Conservation (phyloP, 805 yeast genomes). For the Wickerhamomyces hampshirensis region DNA sequence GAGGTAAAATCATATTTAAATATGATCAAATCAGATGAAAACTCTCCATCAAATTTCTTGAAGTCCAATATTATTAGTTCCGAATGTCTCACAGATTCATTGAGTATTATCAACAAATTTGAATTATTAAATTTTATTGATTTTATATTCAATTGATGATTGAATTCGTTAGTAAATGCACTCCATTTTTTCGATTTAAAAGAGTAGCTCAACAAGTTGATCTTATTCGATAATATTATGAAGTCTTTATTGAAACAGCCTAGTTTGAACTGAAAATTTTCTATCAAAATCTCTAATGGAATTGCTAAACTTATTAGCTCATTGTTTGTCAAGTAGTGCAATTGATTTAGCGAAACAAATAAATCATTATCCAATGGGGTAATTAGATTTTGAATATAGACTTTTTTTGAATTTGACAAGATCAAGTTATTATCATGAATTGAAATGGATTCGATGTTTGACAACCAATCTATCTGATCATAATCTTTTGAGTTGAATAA, state of each 20-base stretch:
- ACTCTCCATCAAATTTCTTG: constrained; percentile 11
- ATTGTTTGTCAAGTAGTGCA: neutral
- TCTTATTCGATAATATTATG: too few relatives aligned
- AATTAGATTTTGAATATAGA: constrained; percentile 7
- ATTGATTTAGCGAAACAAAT: neutral
- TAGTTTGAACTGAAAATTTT: too few relatives aligned
- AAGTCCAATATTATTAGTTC: constrained; percentile 24
- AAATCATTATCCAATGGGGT: neutral
- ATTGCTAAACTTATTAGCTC: neutral
- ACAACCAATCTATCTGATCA: too few relatives aligned
- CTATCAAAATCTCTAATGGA: neutral
- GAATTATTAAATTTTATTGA: constrained; percentile 16
- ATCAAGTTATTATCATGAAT: neutral
- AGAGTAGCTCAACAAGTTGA: constrained; percentile 22
- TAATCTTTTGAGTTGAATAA: too few relatives aligned
- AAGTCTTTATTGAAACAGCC: too few relatives aligned
- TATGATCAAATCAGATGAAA: constrained; percentile 23
- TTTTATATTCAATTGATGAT: constrained; percentile 16
- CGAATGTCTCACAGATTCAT: constrained; percentile 13
- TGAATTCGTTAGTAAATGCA: constrained; percentile 23
- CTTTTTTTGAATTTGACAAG: neutral
- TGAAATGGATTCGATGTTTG: neutral
- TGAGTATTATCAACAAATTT: constrained; percentile 18
- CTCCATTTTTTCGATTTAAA: constrained; percentile 23
- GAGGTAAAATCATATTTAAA: constrained; percentile 26